phyloP scores from a whole-genome alignment of 106 monocot species.

The Vanilla planifolia region DNA sequence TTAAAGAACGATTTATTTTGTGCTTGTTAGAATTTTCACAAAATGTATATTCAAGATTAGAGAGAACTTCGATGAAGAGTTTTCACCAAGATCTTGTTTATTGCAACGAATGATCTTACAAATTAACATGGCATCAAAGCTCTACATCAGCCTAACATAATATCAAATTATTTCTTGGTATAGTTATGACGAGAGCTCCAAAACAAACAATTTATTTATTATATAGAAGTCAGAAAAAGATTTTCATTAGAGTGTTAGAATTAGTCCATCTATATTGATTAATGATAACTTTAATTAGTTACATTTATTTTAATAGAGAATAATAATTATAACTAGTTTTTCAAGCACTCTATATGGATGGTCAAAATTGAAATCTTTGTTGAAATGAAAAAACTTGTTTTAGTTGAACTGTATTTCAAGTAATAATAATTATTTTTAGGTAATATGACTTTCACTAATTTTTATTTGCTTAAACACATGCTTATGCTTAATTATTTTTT shows the following conservation, averaged over 20 bases:
- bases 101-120: conserved; percentile 14
- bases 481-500: no score
- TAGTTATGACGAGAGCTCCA: conserved; percentile 77
- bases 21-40: conserved; percentile 55
- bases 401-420: conserved; percentile 66
- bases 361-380: conserved; percentile 33
- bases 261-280: conserved; percentile 44
- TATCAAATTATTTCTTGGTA: conserved; percentile 54
- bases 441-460: neutral
- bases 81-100: conserved; percentile 12
- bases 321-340: conserved; percentile 44
- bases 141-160: no score
- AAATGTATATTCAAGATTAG: conserved; percentile 55
- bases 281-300: neutral
- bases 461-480: neutral
- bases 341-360: conserved; percentile 90
- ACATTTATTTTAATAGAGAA: neutral
- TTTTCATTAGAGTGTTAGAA: conserved; percentile 73
- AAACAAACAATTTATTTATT: conserved; percentile 70
- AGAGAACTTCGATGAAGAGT: conserved; percentile 36
- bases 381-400: conserved; percentile 33
- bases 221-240: conserved; percentile 75
- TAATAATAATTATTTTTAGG: conserved; percentile 5
- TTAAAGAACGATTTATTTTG: conserved; percentile 80
- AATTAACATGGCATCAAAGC: conserved; percentile 7